Percentiles rank a stretch among this genome's conserved stretches.
Evolutionary conservation across 306 rosid genomes (phyloP).

Genomic region (Rosa multiflora): DNA sequence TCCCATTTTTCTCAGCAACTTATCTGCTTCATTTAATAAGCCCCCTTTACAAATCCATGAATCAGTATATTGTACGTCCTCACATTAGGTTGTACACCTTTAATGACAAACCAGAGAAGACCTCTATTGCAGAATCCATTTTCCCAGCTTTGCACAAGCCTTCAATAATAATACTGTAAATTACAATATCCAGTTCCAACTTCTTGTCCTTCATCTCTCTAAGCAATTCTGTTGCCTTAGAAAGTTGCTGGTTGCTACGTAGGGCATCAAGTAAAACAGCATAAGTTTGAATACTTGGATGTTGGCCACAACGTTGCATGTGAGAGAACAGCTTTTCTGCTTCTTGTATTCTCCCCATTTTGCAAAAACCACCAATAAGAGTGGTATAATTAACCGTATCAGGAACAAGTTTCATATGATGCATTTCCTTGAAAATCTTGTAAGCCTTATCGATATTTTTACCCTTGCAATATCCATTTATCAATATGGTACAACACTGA

Average conservation of each 20-base stretch:
- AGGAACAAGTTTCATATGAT: background rate
- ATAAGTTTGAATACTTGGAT: background rate
- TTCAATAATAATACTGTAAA: background rate
- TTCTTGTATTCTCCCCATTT: background rate
- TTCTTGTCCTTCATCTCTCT: background rate
- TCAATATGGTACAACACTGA: slow-evolving; percentile 10
- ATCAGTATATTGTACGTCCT: background rate
- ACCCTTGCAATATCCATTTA: background rate
- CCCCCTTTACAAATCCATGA: accelerated
- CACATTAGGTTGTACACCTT: background rate
- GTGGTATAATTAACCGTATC: slow-evolving; percentile 15
- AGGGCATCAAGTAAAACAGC: background rate
- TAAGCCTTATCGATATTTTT: background rate
- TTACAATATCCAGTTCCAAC: background rate
- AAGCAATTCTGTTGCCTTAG: background rate
- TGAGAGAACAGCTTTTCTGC: no score
- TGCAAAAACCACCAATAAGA: slow-evolving; percentile 7
- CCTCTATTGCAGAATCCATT: background rate
- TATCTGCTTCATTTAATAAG: background rate
- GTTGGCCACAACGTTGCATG: slow-evolving; percentile 8
- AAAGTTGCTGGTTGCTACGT: background rate
- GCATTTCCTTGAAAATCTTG: slow-evolving; percentile 12
- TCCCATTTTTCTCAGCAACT: background rate
- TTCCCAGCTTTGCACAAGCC: background rate
- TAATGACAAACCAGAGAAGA: background rate